A percentile compares a stretch with the other conserved stretches of the same genome.
Conservation (phyloP, 2,329 filamentous ascomycete genomes). For the Thielaviopsis musarum region DNA sequence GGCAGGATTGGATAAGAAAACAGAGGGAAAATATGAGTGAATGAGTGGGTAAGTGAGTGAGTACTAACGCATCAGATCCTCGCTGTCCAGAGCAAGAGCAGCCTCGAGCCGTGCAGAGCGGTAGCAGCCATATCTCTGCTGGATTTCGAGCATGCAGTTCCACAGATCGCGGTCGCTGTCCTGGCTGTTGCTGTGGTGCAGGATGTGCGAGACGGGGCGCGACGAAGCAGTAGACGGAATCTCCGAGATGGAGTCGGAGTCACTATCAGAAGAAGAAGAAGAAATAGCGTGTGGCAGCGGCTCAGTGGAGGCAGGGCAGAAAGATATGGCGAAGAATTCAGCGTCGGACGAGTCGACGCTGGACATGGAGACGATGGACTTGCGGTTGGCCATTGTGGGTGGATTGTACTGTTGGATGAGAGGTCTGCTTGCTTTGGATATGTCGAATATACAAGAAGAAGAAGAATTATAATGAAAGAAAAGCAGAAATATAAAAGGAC, state of each 20-base stretch:
- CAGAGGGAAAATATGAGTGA: background rate
- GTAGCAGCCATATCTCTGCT: conserved; percentile 30
- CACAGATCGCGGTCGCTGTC: conserved; percentile 21
- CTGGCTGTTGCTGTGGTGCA: background rate
- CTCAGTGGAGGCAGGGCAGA: conserved; percentile 2
- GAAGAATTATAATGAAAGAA: background rate
- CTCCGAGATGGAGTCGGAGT: background rate
- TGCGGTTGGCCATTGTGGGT: conserved; percentile 3
- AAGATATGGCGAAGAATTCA: conserved; percentile 11
- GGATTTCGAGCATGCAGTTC: conserved; percentile 32
- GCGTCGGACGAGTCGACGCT: background rate
- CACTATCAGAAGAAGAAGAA: conserved; percentile 3
- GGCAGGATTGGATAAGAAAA: background rate
- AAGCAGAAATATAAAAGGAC: too few relatives aligned
- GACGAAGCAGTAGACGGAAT: background rate
- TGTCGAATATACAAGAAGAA: too few relatives aligned
- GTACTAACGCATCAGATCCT: conserved; percentile 28
- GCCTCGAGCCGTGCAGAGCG: conserved; percentile 32
- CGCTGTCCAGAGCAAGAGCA: conserved; percentile 24
- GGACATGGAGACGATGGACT: conserved; percentile 6
- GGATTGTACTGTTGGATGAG: background rate
- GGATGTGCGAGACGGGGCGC: background rate
- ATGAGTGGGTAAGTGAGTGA: background rate
- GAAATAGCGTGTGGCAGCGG: background rate
- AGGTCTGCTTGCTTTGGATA: too few relatives aligned